phyloP scores from a whole-genome alignment of 257 asterid species.

The Gynochthodes officinalis region DNA sequence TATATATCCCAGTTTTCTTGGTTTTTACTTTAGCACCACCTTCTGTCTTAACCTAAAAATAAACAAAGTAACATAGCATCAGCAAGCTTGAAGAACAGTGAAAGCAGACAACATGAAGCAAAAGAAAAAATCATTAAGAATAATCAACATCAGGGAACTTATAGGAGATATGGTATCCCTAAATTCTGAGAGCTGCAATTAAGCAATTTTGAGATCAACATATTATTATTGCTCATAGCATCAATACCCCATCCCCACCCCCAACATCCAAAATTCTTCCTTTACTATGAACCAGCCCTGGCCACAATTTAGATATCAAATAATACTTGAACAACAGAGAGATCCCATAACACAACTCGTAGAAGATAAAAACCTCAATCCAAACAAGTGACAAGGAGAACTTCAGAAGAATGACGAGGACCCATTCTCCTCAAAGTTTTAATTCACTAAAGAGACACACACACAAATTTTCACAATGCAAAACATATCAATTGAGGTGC shows the following conservation, averaged over 20 bases:
- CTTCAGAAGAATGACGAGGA: not conserved
- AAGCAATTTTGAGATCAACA: not conserved
- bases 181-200: too few relatives aligned
- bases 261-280: constrained; percentile 23
- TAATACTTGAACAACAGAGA: not conserved
- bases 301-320: not conserved
- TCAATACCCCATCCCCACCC: too few relatives aligned
- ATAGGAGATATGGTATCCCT: not conserved
- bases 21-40: constrained; percentile 68
- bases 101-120: not conserved
- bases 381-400: not conserved
- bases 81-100: constrained; percentile 8
- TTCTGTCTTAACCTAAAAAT: constrained; percentile 76
- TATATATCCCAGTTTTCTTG: constrained; percentile 75
- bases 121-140: not conserved
- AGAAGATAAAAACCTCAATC: not conserved
- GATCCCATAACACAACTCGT: not conserved
- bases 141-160: not conserved
- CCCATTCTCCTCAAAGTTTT: not conserved
- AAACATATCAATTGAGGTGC: too few relatives aligned
- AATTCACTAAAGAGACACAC: too few relatives aligned
- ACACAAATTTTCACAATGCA: too few relatives aligned
- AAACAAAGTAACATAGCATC: constrained; percentile 20
- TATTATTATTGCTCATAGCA: not conserved
- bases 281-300: constrained; percentile 8